Evolutionary conservation across 805 yeast species (phyloP).

Genomic region (Teunomyces aglyptinius): DNA sequence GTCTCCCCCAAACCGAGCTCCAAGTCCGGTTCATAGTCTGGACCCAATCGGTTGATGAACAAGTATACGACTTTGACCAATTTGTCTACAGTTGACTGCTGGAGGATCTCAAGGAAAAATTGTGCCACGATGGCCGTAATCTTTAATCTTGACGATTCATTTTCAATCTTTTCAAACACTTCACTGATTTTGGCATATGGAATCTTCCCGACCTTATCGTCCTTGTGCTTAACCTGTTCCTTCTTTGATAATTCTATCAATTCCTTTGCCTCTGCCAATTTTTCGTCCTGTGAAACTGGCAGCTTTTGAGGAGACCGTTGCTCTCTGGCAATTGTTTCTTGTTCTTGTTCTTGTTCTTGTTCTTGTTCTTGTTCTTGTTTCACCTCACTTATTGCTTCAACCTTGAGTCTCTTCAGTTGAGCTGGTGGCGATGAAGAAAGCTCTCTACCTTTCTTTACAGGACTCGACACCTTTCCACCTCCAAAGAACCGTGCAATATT

Average conservation of each 20-base stretch:
- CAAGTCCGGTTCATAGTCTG: slow-evolving; percentile 87
- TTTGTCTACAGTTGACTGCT: slow-evolving; percentile 40
- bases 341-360: not conserved
- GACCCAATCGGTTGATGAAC: slow-evolving; percentile 86
- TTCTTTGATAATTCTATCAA: slow-evolving; percentile 13
- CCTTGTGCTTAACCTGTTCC: slow-evolving; percentile 9
- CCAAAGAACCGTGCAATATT: slow-evolving; percentile 32
- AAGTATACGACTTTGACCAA: slow-evolving; percentile 75
- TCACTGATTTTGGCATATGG: slow-evolving; percentile 48
- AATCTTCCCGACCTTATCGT: slow-evolving; percentile 14
- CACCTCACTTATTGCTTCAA: not conserved
- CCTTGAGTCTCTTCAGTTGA: not conserved
- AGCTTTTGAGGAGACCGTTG: not conserved
- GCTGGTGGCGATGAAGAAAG: not conserved
- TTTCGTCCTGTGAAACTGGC: not conserved
- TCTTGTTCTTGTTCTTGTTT: not conserved
- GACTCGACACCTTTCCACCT: slow-evolving; percentile 2
- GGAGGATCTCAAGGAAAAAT: slow-evolving; percentile 64
- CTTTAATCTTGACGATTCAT: slow-evolving; percentile 78
- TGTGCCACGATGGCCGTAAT: slow-evolving; percentile 74
- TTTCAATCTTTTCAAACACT: slow-evolving; percentile 75
- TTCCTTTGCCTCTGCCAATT: slow-evolving; percentile 13
- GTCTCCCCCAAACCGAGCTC: slow-evolving; percentile 95
- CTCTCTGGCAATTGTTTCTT: not conserved
- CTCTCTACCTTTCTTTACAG: not conserved